Evolutionary conservation across 371 early-diverging fungal species (phyloP).

Genomic region (Phascolomyces articulosus): DNA sequence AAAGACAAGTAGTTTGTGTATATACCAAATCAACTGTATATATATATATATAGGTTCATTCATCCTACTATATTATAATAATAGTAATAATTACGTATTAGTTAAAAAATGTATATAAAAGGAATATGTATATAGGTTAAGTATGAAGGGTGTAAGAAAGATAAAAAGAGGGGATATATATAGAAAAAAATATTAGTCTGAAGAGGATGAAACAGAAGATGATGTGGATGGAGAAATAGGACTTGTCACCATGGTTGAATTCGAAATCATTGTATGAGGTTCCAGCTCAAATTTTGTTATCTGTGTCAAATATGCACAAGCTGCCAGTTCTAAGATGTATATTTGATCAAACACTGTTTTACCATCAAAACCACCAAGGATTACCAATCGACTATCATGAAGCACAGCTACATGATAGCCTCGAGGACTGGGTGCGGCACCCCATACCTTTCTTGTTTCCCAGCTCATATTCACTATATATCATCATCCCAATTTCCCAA

Average conservation of each 20-base stretch:
- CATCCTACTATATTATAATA: too few relatives aligned
- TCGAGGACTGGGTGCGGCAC: conserved; percentile 67
- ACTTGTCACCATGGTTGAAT: background rate
- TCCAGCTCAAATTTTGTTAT: conserved; percentile 61
- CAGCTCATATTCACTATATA: conserved; percentile 76
- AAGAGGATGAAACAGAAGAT: conserved; percentile 1
- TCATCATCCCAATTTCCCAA: too few relatives aligned
- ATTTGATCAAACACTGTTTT: conserved; percentile 81
- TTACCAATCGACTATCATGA: conserved; percentile 79
- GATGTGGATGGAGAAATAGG: background rate
- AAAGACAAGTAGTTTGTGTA: background rate
- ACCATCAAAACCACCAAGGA: conserved; percentile 90
- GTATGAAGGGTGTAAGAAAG: too few relatives aligned
- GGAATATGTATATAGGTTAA: too few relatives aligned
- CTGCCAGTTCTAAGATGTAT: conserved; percentile 80
- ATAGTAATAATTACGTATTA: too few relatives aligned
- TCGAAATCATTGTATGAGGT: background rate
- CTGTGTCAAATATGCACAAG: conserved; percentile 76
- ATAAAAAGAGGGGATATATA: too few relatives aligned
- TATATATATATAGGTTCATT: background rate
- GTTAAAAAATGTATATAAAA: too few relatives aligned
- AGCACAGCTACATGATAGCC: conserved; percentile 86
- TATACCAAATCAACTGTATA: too few relatives aligned
- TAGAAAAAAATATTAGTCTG: too few relatives aligned
- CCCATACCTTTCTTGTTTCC: conserved; percentile 77